Percentiles rank a stretch among this genome's conserved stretches.
Evolutionary conservation across 345 rosid genomes (phyloP).

Genomic region (Citrus sp.): DNA sequence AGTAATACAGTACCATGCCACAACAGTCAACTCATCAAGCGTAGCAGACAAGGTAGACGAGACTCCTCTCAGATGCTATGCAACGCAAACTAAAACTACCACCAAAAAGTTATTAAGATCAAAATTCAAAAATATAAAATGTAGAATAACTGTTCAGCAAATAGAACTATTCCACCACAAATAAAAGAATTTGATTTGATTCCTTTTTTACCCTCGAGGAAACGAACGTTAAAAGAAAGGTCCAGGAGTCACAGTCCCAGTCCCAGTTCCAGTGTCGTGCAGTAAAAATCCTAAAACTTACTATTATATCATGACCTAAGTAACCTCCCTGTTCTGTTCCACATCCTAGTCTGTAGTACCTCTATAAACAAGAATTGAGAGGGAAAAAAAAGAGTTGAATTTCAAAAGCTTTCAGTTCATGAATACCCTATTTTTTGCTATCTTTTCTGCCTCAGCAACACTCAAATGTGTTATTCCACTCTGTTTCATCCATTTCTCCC

Average conservation of each 20-base stretch:
- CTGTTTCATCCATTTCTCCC: slow-evolving; percentile 51
- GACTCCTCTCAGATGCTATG: neutral
- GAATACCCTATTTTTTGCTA: slow-evolving; percentile 51
- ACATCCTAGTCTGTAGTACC: neutral
- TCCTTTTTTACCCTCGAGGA: neutral
- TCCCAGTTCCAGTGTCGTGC: neutral
- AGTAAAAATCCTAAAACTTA: neutral
- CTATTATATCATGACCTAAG: neutral
- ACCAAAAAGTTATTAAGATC: neutral
- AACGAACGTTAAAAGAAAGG: too few species aligned
- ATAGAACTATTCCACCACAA: neutral
- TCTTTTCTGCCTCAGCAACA: slow-evolving; percentile 57
- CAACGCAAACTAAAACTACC: neutral
- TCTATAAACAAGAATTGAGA: neutral
- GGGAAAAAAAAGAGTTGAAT: neutral
- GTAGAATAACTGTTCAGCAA: neutral
- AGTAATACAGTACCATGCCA: neutral
- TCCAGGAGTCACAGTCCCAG: neutral
- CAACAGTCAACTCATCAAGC: neutral
- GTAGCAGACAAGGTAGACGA: neutral
- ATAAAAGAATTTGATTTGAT: neutral
- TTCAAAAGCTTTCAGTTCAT: slow-evolving; percentile 14
- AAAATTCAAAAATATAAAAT: neutral
- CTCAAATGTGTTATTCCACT: slow-evolving; percentile 59
- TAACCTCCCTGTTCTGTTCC: neutral